A percentile compares a stretch with the other conserved stretches of the same genome.
These are phyloP conservation scores for Phytophthora multivora DNA, from an alignment of 352 stramenopile genomes.

Conservation along the genomic window DNA sequence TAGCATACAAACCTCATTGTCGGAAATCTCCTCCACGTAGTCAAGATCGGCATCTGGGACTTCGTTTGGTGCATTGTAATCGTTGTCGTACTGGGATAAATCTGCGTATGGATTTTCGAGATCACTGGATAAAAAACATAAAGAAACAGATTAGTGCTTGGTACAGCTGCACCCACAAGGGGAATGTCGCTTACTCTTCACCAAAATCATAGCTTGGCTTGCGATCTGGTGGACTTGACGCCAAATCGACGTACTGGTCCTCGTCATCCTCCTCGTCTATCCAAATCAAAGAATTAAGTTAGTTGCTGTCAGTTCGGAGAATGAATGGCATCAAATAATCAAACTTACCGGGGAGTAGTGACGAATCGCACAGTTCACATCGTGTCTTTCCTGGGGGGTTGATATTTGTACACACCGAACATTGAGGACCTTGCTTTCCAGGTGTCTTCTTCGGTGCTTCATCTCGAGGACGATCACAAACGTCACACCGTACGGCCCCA, in stretches of 20 bases:
- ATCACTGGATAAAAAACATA: conserved; percentile 23
- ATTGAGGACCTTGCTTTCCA: conserved; percentile 33
- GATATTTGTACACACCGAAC: conserved; percentile 63
- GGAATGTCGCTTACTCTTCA: conserved; percentile 12
- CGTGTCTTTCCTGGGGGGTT: conserved; percentile 38
- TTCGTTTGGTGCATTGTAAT: conserved; percentile 29
- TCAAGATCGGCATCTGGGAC: conserved; percentile 27
- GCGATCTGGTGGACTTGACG: conserved; percentile 26
- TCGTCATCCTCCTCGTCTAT: conserved; percentile 14
- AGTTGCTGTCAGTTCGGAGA: neutral
- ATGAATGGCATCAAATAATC: neutral
- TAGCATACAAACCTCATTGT: conserved; percentile 52
- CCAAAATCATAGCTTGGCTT: conserved; percentile 18
- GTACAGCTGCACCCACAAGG: neutral
- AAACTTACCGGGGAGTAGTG: conserved; percentile 21
- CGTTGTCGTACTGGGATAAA: conserved; percentile 35
- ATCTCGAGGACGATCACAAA: conserved; percentile 21
- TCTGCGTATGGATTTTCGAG: conserved; percentile 49
- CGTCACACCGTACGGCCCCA: conserved; percentile 25
- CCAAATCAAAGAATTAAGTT: neutral
- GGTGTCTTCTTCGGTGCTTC: conserved; percentile 1
- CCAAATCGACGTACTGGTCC: conserved; percentile 42
- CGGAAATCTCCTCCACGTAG: conserved; percentile 68
- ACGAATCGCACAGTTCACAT: conserved; percentile 63
- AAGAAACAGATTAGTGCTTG: neutral